Evolutionary conservation across 345 rosid species (phyloP).

Genomic region (Rhodomyrtus tomentosa): DNA sequence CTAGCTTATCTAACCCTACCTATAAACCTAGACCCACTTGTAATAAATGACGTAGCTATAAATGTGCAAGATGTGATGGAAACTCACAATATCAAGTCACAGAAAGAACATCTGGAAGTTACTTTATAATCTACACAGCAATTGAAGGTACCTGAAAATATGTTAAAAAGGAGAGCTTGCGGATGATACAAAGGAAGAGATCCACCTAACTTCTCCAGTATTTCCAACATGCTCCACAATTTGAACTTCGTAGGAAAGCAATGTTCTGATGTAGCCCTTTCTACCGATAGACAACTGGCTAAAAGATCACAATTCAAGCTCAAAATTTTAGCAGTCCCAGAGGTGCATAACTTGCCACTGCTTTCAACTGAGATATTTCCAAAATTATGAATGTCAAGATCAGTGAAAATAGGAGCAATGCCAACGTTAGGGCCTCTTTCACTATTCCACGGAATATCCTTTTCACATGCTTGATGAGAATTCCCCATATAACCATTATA

Average conservation of each 20-base stretch:
- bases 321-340: constrained; percentile 8
- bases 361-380: constrained; percentile 8
- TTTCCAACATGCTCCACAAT: constrained; percentile 39
- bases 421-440: constrained; percentile 12
- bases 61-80: not conserved
- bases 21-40: not conserved
- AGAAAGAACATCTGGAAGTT: not conserved
- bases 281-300: constrained; percentile 14
- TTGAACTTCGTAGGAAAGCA: constrained; percentile 17
- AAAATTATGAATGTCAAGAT: constrained; percentile 9
- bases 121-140: not conserved
- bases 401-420: constrained; percentile 21
- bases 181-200: constrained; percentile 69
- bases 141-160: constrained; percentile 51
- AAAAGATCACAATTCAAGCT: constrained; percentile 11
- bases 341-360: constrained; percentile 7
- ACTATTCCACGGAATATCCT: constrained; percentile 9
- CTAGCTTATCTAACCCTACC: not conserved
- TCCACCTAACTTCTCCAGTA: constrained; percentile 45
- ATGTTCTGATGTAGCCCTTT: constrained; percentile 12
- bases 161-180: constrained; percentile 53
- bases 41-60: not conserved
- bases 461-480: constrained; percentile 1
- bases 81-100: not conserved
- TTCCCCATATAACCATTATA: constrained; percentile 17